Evolutionary conservation across 805 yeast genomes (phyloP).

Genomic region (Pichia nakasei): DNA sequence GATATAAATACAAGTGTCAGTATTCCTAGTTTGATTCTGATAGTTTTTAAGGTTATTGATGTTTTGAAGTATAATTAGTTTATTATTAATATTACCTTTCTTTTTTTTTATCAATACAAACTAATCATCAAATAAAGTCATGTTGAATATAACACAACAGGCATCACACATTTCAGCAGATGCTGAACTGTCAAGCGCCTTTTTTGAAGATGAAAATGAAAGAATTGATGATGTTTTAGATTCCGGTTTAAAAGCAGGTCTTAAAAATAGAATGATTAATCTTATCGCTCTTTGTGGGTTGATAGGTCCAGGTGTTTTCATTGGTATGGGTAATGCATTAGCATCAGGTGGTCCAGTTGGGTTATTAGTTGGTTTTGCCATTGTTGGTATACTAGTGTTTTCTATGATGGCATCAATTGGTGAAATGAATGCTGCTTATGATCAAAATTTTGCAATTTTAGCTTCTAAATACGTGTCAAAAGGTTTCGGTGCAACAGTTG

Average conservation of each 20-base stretch:
- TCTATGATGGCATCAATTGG: constrained; percentile 50
- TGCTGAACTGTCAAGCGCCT: constrained; percentile 9
- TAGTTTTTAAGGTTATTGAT: too few relatives aligned
- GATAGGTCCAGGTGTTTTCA: constrained; percentile 51
- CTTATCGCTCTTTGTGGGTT: constrained; percentile 34
- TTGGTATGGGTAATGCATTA: constrained; percentile 42
- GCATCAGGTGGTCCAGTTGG: constrained; percentile 46
- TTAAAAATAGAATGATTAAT: constrained; percentile 17
- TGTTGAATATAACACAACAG: neutral
- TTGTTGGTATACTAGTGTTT: constrained; percentile 45
- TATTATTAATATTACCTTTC: too few relatives aligned
- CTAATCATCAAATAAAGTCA: neutral
- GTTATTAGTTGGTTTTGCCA: constrained; percentile 38
- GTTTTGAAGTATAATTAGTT: too few relatives aligned
- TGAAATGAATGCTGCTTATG: constrained; percentile 45
- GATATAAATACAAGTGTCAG: too few relatives aligned
- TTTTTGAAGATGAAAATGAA: constrained; percentile 8
- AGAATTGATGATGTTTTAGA: constrained; percentile 13
- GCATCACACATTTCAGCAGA: constrained; percentile 8
- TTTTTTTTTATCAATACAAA: too few relatives aligned
- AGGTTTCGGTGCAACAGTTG: constrained; percentile 50
- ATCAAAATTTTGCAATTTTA: constrained; percentile 44
- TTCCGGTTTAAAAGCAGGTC: constrained; percentile 15
- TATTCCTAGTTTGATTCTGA: too few relatives aligned
- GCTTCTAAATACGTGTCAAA: constrained; percentile 44